Evolutionary conservation across 768 basidiomycete genomes (phyloP), one percentile per base, ranked within the genome.

Genomic region (Panaeolus cyanescens): DNA sequence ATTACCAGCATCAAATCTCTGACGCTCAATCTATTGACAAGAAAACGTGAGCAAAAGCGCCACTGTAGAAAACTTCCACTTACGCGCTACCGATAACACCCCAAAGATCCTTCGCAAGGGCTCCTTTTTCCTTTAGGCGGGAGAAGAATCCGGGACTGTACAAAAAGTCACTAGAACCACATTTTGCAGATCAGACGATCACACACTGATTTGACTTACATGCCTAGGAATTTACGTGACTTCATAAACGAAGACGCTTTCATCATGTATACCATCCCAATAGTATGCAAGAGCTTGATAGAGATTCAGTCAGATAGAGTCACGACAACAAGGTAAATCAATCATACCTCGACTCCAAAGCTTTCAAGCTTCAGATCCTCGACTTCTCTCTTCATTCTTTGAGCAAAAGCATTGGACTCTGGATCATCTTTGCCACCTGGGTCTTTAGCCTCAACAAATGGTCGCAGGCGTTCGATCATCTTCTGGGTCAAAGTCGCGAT

Each of bases 361-460:
- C 93, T 95, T 80, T 99, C 96, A 57, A 98, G 76, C 79, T 98
- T 98, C 67, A 99, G 72, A 77, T 99, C 97, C 59, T 96, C 95
- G 1, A 92, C 93, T 74, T 99, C 97, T 30, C 84, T 78, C 68
- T 75, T 82, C 72, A 96, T 92, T 73, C 82, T 87, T 56, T 82
- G 80, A 73, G 92, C 89, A 69, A 95, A 99, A 15, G 83, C 80
- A 54, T 74, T 75, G 10, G 93, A 94, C 80, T 99, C 97, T 0
- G 88, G 79, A 68, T 99, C 97, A 56, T 85, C 89, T 71, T 83
- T 84, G 2, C 80, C 88, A 10, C 92, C 92, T 2, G 95, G 95
- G 55, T 85, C 79, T 73, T 92, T 87, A 42, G 96, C 95, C 67
- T 95, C 91, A 20, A 99, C 92, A 69, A 95, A 93, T 40, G 96